A percentile compares a stretch with the other conserved stretches of the same genome.
Evolutionary conservation across 768 basidiomycete species (phyloP).

Genomic region (Dictyophora rubrovolvata): DNA sequence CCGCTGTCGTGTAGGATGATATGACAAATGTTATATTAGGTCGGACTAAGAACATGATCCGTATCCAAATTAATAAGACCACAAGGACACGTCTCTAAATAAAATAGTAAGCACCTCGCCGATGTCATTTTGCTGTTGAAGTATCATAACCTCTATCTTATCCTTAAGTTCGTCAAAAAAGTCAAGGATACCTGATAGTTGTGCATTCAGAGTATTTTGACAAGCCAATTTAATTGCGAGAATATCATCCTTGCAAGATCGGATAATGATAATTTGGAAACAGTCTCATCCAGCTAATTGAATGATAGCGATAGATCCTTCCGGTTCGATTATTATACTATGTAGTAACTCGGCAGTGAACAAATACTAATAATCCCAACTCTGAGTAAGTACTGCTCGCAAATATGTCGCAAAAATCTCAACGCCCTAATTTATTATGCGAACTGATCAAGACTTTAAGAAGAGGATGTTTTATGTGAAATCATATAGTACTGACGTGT

Average conservation of each 20-base stretch:
- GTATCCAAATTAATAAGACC: too few species aligned
- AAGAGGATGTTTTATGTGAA: too few species aligned
- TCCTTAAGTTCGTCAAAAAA: conserved; percentile 73
- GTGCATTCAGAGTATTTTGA: conserved; percentile 39
- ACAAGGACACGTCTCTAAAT: too few species aligned
- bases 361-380: conserved; percentile 51
- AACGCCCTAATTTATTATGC: too few species aligned
- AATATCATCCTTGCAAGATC: conserved; percentile 38
- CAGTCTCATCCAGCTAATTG: conserved; percentile 45
- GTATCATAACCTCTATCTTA: conserved; percentile 72
- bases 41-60: too few species aligned
- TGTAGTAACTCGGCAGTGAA: conserved; percentile 69
- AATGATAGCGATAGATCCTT: conserved; percentile 45
- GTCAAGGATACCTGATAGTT: conserved; percentile 40
- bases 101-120: conserved; percentile 35
- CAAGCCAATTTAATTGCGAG: conserved; percentile 31
- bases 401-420: too few species aligned
- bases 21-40: too few species aligned
- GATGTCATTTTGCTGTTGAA: conserved; percentile 54
- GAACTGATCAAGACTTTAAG: too few species aligned
- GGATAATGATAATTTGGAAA: too few species aligned
- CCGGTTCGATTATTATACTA: conserved; percentile 61
- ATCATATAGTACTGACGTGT: too few species aligned
- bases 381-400: neutral
- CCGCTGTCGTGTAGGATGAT: too few species aligned